These are phyloP conservation scores for Russula compacta DNA, from an alignment of 768 basidiomycete genomes.

Conservation along the genomic window DNA sequence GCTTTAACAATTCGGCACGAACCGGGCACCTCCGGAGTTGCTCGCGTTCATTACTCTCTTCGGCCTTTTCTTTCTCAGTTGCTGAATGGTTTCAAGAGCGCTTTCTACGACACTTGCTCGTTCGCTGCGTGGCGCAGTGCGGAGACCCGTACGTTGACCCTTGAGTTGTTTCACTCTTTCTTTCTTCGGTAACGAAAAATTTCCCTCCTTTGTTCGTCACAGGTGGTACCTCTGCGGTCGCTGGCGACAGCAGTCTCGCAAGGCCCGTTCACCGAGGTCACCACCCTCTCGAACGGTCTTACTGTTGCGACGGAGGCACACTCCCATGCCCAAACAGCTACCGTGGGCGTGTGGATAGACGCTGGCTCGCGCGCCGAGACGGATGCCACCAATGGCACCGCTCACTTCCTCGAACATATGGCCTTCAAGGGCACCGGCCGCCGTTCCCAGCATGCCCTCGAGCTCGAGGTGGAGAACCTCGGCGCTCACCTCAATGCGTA, in stretches of 20 bases:
- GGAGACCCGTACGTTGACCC: conserved; percentile 5
- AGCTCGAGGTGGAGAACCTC: conserved; percentile 96
- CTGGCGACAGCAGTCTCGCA: conserved; percentile 64
- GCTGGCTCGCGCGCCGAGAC: conserved; percentile 97
- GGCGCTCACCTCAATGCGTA: conserved; percentile 97
- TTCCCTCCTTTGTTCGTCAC: background rate
- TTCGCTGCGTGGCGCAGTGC: conserved; percentile 10
- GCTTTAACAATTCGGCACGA: background rate
- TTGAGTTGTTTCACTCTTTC: background rate
- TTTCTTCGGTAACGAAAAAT: conserved; percentile 9
- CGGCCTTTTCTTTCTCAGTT: conserved; percentile 23
- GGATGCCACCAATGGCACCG: conserved; percentile 88
- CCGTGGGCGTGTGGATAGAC: conserved; percentile 99
- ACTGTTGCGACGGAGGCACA: conserved; percentile 91
- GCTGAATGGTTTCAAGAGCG: conserved; percentile 35
- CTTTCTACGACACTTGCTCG: conserved; percentile 15
- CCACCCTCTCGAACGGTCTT: conserved; percentile 89
- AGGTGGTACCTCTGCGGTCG: conserved; percentile 55
- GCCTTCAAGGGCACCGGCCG: conserved; percentile 93
- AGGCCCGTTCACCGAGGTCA: conserved; percentile 78
- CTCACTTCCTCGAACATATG: conserved; percentile 99
- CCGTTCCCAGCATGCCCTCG: conserved; percentile 81
- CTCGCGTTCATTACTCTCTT: conserved; percentile 20
- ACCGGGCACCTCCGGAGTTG: background rate
- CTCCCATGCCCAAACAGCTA: conserved; percentile 88